These are phyloP conservation scores for Claviceps citrina DNA, from an alignment of 2,329 filamentous ascomycete genomes.

Conservation along the genomic window DNA sequence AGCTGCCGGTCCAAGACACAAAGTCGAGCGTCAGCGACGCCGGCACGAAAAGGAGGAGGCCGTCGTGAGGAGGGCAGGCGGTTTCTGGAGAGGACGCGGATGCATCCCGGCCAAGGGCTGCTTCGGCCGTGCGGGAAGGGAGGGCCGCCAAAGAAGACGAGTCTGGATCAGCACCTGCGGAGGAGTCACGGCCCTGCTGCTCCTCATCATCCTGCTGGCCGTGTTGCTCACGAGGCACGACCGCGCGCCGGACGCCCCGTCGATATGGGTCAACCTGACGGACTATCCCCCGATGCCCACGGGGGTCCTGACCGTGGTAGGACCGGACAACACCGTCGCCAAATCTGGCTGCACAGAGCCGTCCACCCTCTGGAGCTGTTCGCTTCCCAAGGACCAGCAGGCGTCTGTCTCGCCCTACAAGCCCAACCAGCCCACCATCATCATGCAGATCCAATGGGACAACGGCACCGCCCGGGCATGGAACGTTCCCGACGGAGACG, in stretches of 20 bases:
- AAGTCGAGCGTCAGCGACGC: constrained; percentile 34
- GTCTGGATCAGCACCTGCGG: constrained; percentile 39
- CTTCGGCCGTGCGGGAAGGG: constrained; percentile 46
- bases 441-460: constrained; percentile 64
- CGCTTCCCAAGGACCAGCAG: constrained; percentile 65
- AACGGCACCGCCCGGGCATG: constrained; percentile 37
- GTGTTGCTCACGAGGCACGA: constrained; percentile 32
- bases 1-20: constrained; percentile 26
- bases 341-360: constrained; percentile 56
- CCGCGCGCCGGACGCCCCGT: constrained; percentile 16
- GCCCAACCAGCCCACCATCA: constrained; percentile 59
- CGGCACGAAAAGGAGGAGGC: constrained; percentile 52
- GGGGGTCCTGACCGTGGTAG: constrained; percentile 63
- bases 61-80: constrained; percentile 38
- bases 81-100: constrained; percentile 49
- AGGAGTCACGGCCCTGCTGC: constrained; percentile 37
- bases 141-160: constrained; percentile 47
- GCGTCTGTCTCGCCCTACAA: constrained; percentile 45
- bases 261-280: constrained; percentile 68
- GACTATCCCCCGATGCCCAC: constrained; percentile 77
- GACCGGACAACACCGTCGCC: constrained; percentile 49
- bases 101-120: constrained; percentile 49
- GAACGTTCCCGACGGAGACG: constrained; percentile 28
- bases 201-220: constrained; percentile 42
- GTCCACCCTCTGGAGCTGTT: constrained; percentile 71